Conservation (phyloP, 495 filamentous ascomycete species). For the Aspergillus wentii region DNA sequence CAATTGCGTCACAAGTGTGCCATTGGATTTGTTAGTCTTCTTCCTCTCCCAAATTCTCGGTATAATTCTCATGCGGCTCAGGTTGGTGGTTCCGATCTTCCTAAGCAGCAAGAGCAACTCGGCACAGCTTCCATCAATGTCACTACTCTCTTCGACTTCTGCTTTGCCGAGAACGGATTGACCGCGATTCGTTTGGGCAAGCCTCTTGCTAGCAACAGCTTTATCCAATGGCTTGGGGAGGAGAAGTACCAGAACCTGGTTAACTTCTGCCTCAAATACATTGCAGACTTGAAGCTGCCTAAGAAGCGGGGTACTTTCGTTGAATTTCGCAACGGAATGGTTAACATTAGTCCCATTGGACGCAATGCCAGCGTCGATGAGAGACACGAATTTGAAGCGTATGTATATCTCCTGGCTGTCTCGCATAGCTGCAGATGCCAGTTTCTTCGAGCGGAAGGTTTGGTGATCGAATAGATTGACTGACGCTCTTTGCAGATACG, state of each 20-base stretch:
- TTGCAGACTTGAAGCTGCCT: conserved; percentile 79
- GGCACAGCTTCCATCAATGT: conserved; percentile 60
- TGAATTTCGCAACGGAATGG: conserved; percentile 95
- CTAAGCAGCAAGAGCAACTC: conserved; percentile 95
- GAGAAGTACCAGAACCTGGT: conserved; percentile 85
- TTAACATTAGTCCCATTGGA: conserved; percentile 91
- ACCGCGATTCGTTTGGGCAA: conserved; percentile 80
- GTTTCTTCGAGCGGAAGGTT: too few relatives aligned
- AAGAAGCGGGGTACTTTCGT: conserved; percentile 94
- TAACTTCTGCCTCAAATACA: conserved; percentile 80
- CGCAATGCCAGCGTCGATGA: conserved; percentile 80
- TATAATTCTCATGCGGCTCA: conserved; percentile 14
- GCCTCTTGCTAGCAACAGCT: conserved; percentile 66
- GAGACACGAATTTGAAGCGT: conserved; percentile 67
- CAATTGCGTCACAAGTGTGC: conserved; percentile 80
- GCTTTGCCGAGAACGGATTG: conserved; percentile 93
- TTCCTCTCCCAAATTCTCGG: conserved; percentile 2
- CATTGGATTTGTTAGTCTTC: conserved; percentile 67
- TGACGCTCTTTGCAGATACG: conserved; percentile 46
- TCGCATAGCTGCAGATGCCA: too few relatives aligned
- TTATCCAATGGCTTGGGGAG: conserved; percentile 92
- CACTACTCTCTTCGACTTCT: conserved; percentile 86
- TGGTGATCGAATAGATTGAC: not conserved
- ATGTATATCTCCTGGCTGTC: conserved; percentile 10
- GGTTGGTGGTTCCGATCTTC: conserved; percentile 78